These are phyloP conservation scores for Populus pruinosa DNA, from an alignment of 345 rosid genomes.

Conservation along the genomic window DNA sequence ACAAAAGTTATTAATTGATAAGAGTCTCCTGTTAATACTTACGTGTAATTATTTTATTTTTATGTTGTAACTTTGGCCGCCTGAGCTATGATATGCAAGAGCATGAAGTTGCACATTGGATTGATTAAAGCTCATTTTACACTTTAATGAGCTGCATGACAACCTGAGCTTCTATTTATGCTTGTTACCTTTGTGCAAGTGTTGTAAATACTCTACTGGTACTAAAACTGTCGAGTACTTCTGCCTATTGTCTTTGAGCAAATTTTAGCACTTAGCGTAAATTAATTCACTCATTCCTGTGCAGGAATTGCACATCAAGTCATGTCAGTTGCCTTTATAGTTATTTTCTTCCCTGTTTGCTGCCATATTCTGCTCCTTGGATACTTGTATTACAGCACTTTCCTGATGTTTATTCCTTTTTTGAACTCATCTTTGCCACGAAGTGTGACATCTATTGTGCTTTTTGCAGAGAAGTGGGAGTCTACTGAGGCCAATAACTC, in stretches of 20 bases:
- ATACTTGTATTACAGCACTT: neutral
- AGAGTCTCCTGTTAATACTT: neutral
- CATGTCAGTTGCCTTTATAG: neutral
- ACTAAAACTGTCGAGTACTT: neutral
- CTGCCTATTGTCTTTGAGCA: neutral
- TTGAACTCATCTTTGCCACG: neutral
- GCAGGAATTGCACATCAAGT: neutral
- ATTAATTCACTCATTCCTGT: neutral
- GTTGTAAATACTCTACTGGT: neutral
- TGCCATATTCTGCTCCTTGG: neutral
- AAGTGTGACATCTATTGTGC: neutral
- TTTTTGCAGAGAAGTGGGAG: slow-evolving; percentile 55
- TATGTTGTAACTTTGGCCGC: neutral
- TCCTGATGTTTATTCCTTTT: neutral
- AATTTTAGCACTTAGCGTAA: neutral
- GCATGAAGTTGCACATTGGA: neutral
- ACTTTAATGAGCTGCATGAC: neutral
- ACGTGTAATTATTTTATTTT: neutral
- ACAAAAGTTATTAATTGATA: neutral
- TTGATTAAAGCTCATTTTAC: neutral
- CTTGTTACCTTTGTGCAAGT: neutral
- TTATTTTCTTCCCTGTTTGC: neutral
- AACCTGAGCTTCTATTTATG: neutral
- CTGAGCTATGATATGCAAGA: neutral
- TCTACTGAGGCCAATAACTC: slow-evolving; percentile 66